Evolutionary conservation across 2,329 filamentous ascomycete genomes (phyloP).

Genomic region (Colletotrichum noveboracense): DNA sequence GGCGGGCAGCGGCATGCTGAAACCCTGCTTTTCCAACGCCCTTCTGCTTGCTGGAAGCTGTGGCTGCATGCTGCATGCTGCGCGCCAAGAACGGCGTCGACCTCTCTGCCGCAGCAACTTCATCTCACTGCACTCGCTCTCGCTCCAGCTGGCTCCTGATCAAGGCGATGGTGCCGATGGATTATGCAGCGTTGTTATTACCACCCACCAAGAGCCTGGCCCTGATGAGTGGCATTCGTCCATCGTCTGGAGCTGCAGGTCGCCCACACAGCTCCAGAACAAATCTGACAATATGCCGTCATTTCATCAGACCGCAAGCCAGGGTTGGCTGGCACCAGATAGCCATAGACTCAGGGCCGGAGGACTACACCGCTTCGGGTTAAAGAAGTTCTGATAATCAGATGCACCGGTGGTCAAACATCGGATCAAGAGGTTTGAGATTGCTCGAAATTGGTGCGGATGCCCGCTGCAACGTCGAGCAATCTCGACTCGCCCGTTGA

Average conservation of each 20-base stretch:
- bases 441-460: slow-evolving; percentile 17
- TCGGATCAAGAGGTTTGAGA: neutral
- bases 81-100: neutral
- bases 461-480: slow-evolving; percentile 9
- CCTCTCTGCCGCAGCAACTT: neutral
- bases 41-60: neutral
- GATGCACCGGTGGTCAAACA: neutral
- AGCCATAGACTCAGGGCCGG: neutral
- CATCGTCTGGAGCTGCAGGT: neutral
- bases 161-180: neutral
- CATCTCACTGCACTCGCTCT: neutral
- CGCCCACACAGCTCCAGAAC: neutral
- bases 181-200: neutral
- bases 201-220: neutral
- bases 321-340: neutral
- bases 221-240: neutral
- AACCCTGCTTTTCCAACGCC: slow-evolving; percentile 8
- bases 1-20: slow-evolving; percentile 9
- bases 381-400: neutral
- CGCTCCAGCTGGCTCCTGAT: neutral
- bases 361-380: neutral
- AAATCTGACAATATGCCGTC: slow-evolving; percentile 14
- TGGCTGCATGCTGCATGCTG: neutral
- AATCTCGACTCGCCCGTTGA: slow-evolving; percentile 20
- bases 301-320: neutral